These are phyloP conservation scores for Citrus australasica DNA, from an alignment of 345 rosid genomes.

Conservation along the genomic window DNA sequence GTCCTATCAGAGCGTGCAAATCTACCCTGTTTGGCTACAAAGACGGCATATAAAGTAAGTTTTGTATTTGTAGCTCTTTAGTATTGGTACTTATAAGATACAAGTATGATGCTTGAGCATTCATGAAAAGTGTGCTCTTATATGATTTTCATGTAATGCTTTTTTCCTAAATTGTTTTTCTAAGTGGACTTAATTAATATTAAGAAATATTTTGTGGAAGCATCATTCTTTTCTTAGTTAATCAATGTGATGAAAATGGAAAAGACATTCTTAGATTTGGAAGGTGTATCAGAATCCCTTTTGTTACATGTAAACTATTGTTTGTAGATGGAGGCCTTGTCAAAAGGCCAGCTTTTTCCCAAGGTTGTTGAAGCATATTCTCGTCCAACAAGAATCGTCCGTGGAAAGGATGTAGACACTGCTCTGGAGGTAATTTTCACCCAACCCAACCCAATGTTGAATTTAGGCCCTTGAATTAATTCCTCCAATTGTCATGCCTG, in stretches of 20 bases:
- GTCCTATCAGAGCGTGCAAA: constrained; percentile 79
- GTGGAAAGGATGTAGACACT: constrained; percentile 74
- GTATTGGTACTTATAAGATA: background rate
- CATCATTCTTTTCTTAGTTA: no score
- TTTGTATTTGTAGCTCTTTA: constrained; percentile 1
- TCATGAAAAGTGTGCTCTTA: background rate
- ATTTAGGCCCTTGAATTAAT: background rate
- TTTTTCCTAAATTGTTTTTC: background rate
- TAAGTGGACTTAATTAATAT: background rate
- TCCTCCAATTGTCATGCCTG: background rate
- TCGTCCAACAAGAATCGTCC: constrained; percentile 88
- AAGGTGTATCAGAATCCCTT: background rate
- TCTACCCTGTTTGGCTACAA: constrained; percentile 81
- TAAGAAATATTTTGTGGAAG: background rate
- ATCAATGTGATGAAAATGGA: background rate
- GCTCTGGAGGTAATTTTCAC: constrained; percentile 51
- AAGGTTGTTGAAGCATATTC: constrained; percentile 90
- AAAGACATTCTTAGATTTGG: background rate
- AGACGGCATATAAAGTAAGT: constrained; percentile 70
- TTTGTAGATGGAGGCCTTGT: constrained; percentile 71
- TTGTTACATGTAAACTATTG: constrained; percentile 14
- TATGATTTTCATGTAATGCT: background rate
- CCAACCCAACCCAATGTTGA: background rate
- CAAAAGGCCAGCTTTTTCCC: constrained; percentile 54
- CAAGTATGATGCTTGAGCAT: background rate